Conservation (phyloP, 208 protist species). For the Trypanosoma lewisi region DNA sequence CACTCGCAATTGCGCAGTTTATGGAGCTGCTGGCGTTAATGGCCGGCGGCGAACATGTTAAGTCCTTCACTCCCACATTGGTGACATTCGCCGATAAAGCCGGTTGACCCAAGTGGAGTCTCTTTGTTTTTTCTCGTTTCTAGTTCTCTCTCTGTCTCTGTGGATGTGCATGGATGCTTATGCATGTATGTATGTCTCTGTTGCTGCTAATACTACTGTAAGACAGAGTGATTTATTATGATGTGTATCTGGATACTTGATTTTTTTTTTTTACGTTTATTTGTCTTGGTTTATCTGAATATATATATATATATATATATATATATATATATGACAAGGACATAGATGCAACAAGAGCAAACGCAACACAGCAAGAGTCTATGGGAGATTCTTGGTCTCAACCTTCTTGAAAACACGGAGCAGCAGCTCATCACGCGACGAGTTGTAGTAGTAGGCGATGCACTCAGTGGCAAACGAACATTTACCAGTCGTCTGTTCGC, state of each 20-base stretch:
- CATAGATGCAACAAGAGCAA: constrained; percentile 1
- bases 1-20: constrained; percentile 66
- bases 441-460: constrained; percentile 69
- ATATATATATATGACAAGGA: too few relatives aligned
- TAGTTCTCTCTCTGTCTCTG: constrained; percentile 1
- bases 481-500: constrained; percentile 57
- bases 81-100: constrained; percentile 51
- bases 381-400: constrained; percentile 59
- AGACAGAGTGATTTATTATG: too few relatives aligned
- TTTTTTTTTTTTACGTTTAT: constrained; percentile 15
- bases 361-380: constrained; percentile 16
- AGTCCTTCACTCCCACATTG: constrained; percentile 62
- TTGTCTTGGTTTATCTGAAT: too few relatives aligned
- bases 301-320: too few relatives aligned
- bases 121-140: constrained; percentile 18
- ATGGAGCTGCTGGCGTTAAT: constrained; percentile 80
- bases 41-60: constrained; percentile 70
- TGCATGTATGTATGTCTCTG: neutral
- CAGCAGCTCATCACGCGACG: constrained; percentile 43
- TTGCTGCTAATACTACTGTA: neutral
- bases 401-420: constrained; percentile 31
- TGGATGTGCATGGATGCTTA: constrained; percentile 1
- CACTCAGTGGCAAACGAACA: constrained; percentile 74
- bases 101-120: neutral
- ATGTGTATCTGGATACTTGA: neutral